Base-by-base conservation (phyloP, 441 rosid genomes). In the Pelargonium exstipulatum region DNA sequence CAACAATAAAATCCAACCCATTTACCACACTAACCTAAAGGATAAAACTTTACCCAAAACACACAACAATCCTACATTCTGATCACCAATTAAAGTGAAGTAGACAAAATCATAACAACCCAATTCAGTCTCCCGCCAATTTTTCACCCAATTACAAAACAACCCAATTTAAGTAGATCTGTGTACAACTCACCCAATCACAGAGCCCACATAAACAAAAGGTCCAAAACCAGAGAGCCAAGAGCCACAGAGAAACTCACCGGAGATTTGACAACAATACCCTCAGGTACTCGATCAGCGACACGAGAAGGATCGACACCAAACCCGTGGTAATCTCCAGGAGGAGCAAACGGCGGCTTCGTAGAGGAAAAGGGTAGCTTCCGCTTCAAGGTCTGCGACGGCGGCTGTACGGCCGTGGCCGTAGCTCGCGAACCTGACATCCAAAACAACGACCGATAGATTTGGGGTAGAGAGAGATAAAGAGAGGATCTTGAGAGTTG, bases 291-390 rank as follows among this genome's bases (percentile, higher is more conserved):
- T 42, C 74, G 89, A 83, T 83, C 88, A 73, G 74, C 58, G 69
- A 51, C 74, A 46, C 76, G 82, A 40, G 75, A 80, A 4, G 87
- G 73, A 49, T 77, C 69, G 40, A 83, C 48, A 32, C 69, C 75
- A 69, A 92, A 87, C 22, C 88, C 83, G 74, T 88, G 98, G 69
- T 88, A 86, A 78, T 88, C 96, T 12, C 74, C 87, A n/a, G 96
- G 83, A 69, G 84, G 73, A 67, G 70, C 73, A 68, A 90, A 79
- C 1, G 92, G 86, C 69, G 91, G 92, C 81, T 82, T 90, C 84
- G 78, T 85, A 63, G 91, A 80, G 2, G 89, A 76, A 63, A 83
- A 68, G 16, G 88, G 85, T 18, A 83, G 84, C 74, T 85, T 86
- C 65, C 85, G 79, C 68, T 76, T 81, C 2, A 73, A 68, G 53